Percentiles rank a stretch among this genome's conserved stretches.
Conservation (phyloP, 441 rosid genomes). For the Metrosideros polymorpha region DNA sequence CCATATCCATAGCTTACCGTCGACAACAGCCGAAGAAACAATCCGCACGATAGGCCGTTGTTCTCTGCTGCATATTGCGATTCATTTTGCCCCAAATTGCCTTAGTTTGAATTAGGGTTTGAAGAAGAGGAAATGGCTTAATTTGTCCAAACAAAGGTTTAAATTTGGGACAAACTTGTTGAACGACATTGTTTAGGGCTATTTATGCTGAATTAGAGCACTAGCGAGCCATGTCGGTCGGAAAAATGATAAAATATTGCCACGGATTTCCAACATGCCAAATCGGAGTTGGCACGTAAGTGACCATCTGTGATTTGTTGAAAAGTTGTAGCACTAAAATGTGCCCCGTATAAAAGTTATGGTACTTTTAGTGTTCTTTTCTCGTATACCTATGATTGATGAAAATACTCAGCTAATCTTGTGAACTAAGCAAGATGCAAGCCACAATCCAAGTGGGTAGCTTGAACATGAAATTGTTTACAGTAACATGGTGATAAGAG, state of each 20-base stretch:
- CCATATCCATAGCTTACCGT: conserved; percentile 69
- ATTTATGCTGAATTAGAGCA: background rate
- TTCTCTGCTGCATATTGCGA: background rate
- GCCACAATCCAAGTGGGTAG: background rate
- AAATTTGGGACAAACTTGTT: background rate
- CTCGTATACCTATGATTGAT: fast-evolving
- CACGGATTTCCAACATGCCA: background rate
- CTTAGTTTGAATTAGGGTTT: background rate
- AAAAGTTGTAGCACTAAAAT: too few species aligned
- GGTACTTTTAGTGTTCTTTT: background rate
- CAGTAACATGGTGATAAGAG: too few species aligned
- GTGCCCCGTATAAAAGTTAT: fast-evolving
- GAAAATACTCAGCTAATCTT: background rate
- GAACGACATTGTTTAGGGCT: background rate
- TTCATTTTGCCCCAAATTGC: fast-evolving
- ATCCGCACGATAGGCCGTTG: conserved; percentile 32
- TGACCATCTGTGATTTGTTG: too few species aligned
- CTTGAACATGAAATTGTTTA: background rate
- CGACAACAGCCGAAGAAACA: conserved; percentile 61
- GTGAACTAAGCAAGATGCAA: background rate
- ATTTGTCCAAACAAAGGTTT: background rate
- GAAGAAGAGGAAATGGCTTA: background rate
- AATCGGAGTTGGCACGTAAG: too few species aligned
- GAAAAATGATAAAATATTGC: too few species aligned
- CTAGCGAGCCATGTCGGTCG: fast-evolving